Evolutionary conservation across 2,329 filamentous ascomycete genomes (phyloP).

Genomic region (Exophiala spinifera): DNA sequence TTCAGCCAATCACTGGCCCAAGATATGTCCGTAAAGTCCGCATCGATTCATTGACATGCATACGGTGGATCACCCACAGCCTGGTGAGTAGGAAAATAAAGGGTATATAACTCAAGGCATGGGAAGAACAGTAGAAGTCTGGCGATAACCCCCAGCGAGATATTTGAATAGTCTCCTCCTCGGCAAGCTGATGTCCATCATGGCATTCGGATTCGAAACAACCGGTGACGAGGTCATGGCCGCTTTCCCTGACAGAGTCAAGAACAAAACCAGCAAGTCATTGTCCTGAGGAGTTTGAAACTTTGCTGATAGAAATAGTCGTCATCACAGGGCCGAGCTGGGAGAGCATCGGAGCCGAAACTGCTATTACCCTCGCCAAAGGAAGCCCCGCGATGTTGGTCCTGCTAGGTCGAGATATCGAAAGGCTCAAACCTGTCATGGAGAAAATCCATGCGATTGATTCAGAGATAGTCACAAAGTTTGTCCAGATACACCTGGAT

Average conservation of each 20-base stretch:
- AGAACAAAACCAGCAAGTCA: neutral
- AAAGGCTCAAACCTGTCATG: constrained; percentile 28
- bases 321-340: constrained; percentile 27
- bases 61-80: no score
- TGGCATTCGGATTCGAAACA: neutral
- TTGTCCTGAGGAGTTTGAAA: neutral
- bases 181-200: neutral
- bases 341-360: constrained; percentile 27
- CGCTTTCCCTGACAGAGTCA: neutral
- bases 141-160: neutral
- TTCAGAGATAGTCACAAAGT: constrained; percentile 5
- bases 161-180: neutral
- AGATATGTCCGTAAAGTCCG: no score
- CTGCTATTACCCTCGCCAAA: constrained; percentile 30
- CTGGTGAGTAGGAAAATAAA: no score
- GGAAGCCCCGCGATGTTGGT: constrained; percentile 29
- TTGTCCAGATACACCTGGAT: constrained; percentile 11
- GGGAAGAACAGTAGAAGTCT: neutral
- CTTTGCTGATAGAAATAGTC: constrained; percentile 19
- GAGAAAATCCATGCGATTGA: constrained; percentile 17
- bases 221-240: neutral
- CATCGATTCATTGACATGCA: no score
- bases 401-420: constrained; percentile 26
- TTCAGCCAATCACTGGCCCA: no score
- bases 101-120: neutral